Base-by-base conservation (phyloP, 331 rosid species). In the Dryas integrifolia region DNA sequence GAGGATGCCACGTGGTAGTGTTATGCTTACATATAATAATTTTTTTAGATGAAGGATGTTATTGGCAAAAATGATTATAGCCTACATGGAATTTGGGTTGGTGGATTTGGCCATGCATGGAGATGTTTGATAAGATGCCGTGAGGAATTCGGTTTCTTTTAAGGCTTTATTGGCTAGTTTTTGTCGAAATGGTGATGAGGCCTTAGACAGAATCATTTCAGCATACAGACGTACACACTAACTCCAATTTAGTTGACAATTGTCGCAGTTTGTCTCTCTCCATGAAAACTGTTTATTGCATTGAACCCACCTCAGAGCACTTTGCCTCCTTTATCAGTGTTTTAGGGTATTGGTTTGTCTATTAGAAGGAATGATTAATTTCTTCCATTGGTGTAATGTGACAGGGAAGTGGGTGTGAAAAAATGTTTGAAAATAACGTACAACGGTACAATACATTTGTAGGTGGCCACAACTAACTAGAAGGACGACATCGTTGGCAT, bases 151-250 rank as follows among this genome's bases (percentile, higher is more conserved):
- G 1, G 66, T 84, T 72, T 86, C 92, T 64, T 85, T 81, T 58
- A 89, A 87, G 82, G 86, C 91, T 26, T 74, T 93, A 53, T 68
- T 93, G 88, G 81, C 96, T 5, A 97, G 98, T 46, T 84, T 93
- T 59, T 85, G 89, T 75, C 78, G 41, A 77, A 91, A 91, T 65
- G 87, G 82, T 3, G 86, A 91, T 65, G 86, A 79, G 66, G 91
- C 91, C 79, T 83, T 91, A 74, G 82, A 75, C 75, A 82, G 61
- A 89, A 65, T 89, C 58, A 87, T 93, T 89, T 85, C 92, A 76
- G 96, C 98, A 44, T 88, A 85, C 75, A 85, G 79, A 18, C 21
- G 21, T 18, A 66, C 82, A 74, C 61, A 91, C 91, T 24, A 74
- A 64, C 72, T 81, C 79, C 75, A 86, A 86, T 84, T 81, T 89